These are phyloP conservation scores for Oryza nivara DNA, from an alignment of 176 grass and related monocot species.

Conservation along the genomic window DNA sequence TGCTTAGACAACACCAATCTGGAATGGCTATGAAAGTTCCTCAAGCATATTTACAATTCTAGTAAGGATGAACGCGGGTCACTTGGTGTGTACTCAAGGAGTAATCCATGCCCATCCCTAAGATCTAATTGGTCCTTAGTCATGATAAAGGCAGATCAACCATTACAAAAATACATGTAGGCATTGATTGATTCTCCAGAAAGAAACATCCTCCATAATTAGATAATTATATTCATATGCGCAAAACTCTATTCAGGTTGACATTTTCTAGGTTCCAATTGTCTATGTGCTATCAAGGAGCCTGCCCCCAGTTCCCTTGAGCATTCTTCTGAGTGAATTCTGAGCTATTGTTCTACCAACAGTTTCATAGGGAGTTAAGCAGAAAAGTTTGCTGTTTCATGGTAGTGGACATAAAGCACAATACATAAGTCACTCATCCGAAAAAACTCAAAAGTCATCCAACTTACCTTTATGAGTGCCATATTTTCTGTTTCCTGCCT, in stretches of 20 bases:
- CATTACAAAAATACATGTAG: not conserved
- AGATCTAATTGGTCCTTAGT: not conserved
- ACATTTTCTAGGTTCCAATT: not conserved
- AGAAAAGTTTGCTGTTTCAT: not conserved
- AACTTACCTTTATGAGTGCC: conserved; percentile 59
- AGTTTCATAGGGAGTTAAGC: not conserved
- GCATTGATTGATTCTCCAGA: not conserved
- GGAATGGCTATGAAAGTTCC: not conserved
- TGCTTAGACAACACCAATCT: conserved; percentile 2
- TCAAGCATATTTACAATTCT: not conserved
- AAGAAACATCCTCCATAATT: not conserved
- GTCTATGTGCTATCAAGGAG: not conserved
- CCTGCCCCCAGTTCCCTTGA: not conserved
- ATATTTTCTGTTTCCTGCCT: conserved; percentile 60
- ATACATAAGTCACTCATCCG: not conserved
- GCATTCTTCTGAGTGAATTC: not conserved
- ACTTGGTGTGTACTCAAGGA: not conserved
- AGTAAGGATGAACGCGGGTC: not conserved
- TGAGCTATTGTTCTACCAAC: not conserved
- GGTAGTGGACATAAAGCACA: not conserved
- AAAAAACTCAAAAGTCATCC: not conserved
- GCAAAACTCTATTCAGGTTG: not conserved
- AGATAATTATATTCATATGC: not conserved
- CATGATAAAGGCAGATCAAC: not conserved
- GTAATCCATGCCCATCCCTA: not conserved